Base-by-base conservation (phyloP, 148 eudicot species). In the Polygonum maritimum region DNA sequence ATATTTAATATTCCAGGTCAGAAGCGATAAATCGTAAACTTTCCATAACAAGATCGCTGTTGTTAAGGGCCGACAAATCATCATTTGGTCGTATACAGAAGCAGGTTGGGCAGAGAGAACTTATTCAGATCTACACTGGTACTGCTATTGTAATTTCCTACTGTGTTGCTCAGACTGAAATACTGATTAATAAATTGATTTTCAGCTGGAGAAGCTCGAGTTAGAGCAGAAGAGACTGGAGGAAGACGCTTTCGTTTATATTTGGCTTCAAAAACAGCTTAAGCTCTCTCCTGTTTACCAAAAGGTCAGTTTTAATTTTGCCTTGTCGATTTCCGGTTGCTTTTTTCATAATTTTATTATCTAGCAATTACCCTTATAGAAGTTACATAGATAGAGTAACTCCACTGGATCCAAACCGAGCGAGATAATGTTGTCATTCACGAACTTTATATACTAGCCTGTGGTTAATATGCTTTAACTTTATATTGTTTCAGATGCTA, bases 261-360 rank as follows among this genome's bases (percentile, higher is more conserved):
- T 89, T 81, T 91, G 91, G 92, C 91, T 90, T 65, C 91, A 91
- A 75, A 87, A 89, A 76, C 92, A 91, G 81, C 87, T 89, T 69
- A 91, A 89, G 82, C 88, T 86, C 78, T 91, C 96, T 35, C 92
- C 92, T 1, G 91, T 89, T 39, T 91, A 88, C 80, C 83, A 91
- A 81, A 89, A 88, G 91, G 96, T 90, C 44, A 26, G 10, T 21
- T 21, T 4, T 2, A 14, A 14, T 1, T 35, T 45, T 44, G 18
- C 3, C 47, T 78, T 35, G 2, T 7, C 21, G 26, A 33, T 26
- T 48, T 58, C 18, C 11, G 40, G 33, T 48, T 78, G 54, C 19
- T 71, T 2, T 71, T 31, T 22, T 18, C 75, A 1, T 19, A 48
- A 44, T 44, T 44, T 71, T 2, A n/a, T 36, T 22, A n/a, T 63